Evolutionary conservation across 805 yeast genomes (phyloP).

Genomic region (Suhomyces sp.): DNA sequence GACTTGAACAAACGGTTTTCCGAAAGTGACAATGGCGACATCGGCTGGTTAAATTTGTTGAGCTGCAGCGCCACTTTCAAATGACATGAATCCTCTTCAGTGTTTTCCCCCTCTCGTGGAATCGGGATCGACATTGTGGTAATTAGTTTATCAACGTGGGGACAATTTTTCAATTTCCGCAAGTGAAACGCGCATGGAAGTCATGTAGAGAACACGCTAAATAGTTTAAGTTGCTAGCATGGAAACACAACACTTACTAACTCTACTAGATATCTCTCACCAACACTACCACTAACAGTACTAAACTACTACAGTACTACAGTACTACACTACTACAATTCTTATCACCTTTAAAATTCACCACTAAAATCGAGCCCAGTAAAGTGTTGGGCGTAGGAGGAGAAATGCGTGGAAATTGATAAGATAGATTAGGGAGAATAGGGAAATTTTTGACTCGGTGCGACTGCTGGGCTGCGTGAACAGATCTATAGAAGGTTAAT

Average conservation of each 20-base stretch:
- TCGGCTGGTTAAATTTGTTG: constrained; percentile 25
- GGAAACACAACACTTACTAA: no score
- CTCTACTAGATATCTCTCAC: no score
- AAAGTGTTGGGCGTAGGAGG: not conserved
- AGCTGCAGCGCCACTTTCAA: not conserved
- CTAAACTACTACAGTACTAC: no score
- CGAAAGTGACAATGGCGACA: constrained; percentile 33
- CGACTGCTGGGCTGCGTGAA: not conserved
- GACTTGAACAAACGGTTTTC: constrained; percentile 5
- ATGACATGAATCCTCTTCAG: not conserved
- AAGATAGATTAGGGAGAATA: not conserved
- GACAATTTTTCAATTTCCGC: not conserved
- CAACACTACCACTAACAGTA: no score
- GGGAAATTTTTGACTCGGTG: not conserved
- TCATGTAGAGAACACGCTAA: not conserved
- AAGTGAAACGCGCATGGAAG: not conserved
- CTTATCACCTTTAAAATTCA: not conserved
- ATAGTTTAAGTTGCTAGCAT: not conserved
- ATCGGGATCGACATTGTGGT: not conserved
- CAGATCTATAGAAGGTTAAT: no score
- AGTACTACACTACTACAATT: no score
- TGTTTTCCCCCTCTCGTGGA: not conserved
- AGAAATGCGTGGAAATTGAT: not conserved
- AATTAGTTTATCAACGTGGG: not conserved
- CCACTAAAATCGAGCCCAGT: not conserved